Evolutionary conservation across 2,329 filamentous ascomycete species (phyloP), one percentile per base, ranked within the genome.

Genomic region (Trichoderma sp.): DNA sequence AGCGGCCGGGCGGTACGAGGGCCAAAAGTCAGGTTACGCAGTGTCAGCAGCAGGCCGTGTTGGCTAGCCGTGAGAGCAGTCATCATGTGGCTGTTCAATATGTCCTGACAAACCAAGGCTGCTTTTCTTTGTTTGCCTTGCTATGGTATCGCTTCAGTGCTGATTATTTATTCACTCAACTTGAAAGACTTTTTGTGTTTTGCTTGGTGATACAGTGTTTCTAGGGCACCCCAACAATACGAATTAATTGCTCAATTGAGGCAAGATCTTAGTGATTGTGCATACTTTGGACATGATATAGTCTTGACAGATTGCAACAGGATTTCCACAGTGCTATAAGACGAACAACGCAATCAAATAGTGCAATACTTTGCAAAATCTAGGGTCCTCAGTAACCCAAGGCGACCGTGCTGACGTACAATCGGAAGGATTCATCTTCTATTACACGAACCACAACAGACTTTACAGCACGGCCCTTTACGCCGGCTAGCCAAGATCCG

Each of bases 1-100:
- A 24, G n/a, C 31, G 45, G 56, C 14, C 35, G 21, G 21, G 38
- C 60, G 60, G 38, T 33, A 65, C n/a, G 60, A 33, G 21, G 67
- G 24, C 71, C 68, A 53, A 59, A 53, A 6, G 41, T 16, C 60
- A 35, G 66, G 75, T 77, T 56, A 75, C 77, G 77, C 77, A 71
- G 60, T 62, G 75, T 68, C 75, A 76, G 71, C 77, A 78, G 66
- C 72, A 69, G 74, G 66, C 76, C 77, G 77, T 62, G 24, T 64
- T 73, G 45, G 71, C 38, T 64, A 72, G 59, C 68, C 68, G 59
- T 72, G 27, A 45, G 27, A 63, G 59, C 35, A 6, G 14, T 29
- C 59, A 21, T 56, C 38, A 50, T 59, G 35, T 60, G 68, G 68
- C 56, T 71, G 59, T 11, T 31, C n/a, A 8, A 1, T 14, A 24